These are phyloP conservation scores for Scheffersomyces coipomensis DNA, from an alignment of 805 yeast genomes.

Conservation along the genomic window DNA sequence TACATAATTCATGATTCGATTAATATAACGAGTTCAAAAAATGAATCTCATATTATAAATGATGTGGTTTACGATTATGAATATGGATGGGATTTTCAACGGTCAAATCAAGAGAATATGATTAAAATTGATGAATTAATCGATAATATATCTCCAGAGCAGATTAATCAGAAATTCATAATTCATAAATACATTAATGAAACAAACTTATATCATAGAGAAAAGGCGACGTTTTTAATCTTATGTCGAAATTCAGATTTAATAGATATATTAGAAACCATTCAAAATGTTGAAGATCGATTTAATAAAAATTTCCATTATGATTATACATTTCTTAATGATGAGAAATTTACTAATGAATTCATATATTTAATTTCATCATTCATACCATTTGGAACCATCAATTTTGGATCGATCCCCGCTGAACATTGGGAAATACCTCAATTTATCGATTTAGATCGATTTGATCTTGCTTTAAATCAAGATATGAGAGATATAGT, in stretches of 20 bases:
- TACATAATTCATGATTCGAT: neutral
- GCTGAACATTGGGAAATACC: constrained; percentile 72
- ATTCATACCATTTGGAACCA: constrained; percentile 52
- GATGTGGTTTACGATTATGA: neutral
- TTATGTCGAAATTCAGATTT: constrained; percentile 70
- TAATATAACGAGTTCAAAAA: neutral
- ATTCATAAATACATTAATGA: neutral
- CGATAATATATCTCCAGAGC: neutral
- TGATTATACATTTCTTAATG: constrained; percentile 81
- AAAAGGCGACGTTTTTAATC: constrained; percentile 67
- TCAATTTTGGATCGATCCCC: constrained; percentile 63
- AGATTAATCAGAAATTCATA: neutral
- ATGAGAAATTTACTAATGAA: constrained; percentile 56
- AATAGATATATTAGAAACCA: constrained; percentile 53
- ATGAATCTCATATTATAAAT: neutral
- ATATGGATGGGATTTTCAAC: neutral
- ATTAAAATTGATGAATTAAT: neutral
- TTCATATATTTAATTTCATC: constrained; percentile 50
- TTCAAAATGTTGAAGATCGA: constrained; percentile 62
- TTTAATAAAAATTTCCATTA: constrained; percentile 63
- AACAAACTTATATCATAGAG: constrained; percentile 16
- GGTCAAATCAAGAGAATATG: neutral
- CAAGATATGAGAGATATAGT: constrained; percentile 34
- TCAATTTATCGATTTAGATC: constrained; percentile 48
- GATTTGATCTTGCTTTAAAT: constrained; percentile 10